Conservation (phyloP, 176 grass and related monocot species). For the Areca catechu region DNA sequence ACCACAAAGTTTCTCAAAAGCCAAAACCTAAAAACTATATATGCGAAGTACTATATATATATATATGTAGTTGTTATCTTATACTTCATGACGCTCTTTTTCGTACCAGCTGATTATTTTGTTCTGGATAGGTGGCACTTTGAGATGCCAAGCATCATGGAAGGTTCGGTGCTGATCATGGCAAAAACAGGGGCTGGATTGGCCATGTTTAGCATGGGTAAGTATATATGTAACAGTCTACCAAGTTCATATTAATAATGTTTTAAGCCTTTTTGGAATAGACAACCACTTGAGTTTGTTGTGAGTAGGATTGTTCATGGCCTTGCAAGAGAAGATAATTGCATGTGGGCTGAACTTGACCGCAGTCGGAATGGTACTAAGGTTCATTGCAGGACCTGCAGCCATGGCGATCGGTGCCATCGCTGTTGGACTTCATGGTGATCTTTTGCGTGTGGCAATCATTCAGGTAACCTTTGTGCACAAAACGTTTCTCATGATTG, state of each 20-base stretch:
- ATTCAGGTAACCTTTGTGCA: conserved; percentile 32
- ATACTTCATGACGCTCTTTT: too few species aligned
- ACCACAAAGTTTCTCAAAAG: too few species aligned
- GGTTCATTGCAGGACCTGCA: conserved; percentile 55
- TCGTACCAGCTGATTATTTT: not conserved
- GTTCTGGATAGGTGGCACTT: conserved; percentile 48
- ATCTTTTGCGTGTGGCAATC: conserved; percentile 57
- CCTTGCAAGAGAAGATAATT: conserved; percentile 71
- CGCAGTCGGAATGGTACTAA: conserved; percentile 48
- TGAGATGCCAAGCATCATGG: conserved; percentile 61
- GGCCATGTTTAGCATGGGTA: conserved; percentile 90
- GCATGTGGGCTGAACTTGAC: conserved; percentile 40
- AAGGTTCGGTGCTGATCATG: conserved; percentile 72
- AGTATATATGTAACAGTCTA: not conserved
- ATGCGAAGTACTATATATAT: too few species aligned
- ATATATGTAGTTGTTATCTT: too few species aligned
- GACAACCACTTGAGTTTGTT: too few species aligned
- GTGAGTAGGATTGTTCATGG: conserved; percentile 76
- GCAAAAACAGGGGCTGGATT: conserved; percentile 59
- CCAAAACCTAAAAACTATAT: too few species aligned
- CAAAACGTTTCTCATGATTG: not conserved
- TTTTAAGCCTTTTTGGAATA: too few species aligned
- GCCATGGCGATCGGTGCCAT: conserved; percentile 35
- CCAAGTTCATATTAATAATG: too few species aligned
- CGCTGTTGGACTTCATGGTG: conserved; percentile 43